Conservation (phyloP, 805 yeast genomes). For the Lipomyces japonicus region DNA sequence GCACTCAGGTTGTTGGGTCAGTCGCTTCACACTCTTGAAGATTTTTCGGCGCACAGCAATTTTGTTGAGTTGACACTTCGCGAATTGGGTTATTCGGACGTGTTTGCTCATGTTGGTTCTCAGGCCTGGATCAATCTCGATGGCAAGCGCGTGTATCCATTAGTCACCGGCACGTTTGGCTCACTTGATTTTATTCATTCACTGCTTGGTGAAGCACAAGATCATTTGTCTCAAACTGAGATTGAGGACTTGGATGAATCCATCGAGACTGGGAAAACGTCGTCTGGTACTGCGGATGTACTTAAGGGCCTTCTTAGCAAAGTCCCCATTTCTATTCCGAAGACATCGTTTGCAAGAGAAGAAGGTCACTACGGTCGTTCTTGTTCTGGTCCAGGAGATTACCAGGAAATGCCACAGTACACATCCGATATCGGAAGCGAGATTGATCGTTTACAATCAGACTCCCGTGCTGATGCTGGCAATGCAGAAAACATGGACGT, state of each 20-base stretch:
- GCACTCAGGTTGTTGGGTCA: conserved; percentile 31
- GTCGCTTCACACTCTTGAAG: conserved; percentile 32
- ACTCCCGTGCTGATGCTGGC: conserved; percentile 9
- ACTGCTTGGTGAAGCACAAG: conserved; percentile 30
- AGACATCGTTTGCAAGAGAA: conserved; percentile 1
- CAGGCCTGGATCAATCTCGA: conserved; percentile 25
- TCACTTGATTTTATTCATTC: conserved; percentile 32
- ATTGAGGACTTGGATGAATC: conserved; percentile 26
- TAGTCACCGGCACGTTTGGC: conserved; percentile 33
- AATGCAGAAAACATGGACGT: conserved; percentile 6
- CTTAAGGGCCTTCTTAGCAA: conserved; percentile 24
- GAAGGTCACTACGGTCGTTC: neutral
- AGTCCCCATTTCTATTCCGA: conserved; percentile 21
- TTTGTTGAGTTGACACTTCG: conserved; percentile 27
- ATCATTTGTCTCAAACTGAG: conserved; percentile 29
- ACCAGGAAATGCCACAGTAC: neutral
- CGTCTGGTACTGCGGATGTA: conserved; percentile 6
- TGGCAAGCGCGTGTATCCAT: conserved; percentile 30
- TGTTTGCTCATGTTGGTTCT: conserved; percentile 32
- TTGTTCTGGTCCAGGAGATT: neutral
- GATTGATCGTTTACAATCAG: conserved; percentile 13
- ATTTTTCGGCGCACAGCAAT: conserved; percentile 31
- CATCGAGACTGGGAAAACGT: conserved; percentile 10
- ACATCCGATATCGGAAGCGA: conserved; percentile 8
- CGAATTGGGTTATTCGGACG: conserved; percentile 27